Conservation (phyloP, 805 yeast species). For the Ascoidea rubescens region DNA sequence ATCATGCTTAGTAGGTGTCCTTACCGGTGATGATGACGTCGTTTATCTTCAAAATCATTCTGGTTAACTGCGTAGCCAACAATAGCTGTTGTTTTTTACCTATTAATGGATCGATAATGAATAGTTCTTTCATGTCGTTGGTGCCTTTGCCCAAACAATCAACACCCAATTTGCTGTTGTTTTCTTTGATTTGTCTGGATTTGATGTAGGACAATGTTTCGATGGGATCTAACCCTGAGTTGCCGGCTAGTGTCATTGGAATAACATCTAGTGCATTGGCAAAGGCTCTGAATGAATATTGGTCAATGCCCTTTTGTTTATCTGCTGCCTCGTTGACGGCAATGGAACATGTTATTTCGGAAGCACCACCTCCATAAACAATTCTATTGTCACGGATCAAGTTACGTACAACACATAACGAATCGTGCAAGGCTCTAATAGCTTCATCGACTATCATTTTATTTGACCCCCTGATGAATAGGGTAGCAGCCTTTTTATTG, state of each 20-base stretch:
- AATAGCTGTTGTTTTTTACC: slow-evolving; percentile 94
- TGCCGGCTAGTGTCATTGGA: slow-evolving; percentile 93
- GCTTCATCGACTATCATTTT: slow-evolving; percentile 98
- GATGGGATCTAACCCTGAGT: slow-evolving; percentile 90
- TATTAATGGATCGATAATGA: slow-evolving; percentile 92
- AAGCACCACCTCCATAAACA: slow-evolving; percentile 99
- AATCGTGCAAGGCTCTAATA: slow-evolving; percentile 89
- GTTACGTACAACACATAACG: slow-evolving; percentile 94
- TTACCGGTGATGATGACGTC: slow-evolving; percentile 88
- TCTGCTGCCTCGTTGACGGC: slow-evolving; percentile 89
- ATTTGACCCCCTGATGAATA: slow-evolving; percentile 89
- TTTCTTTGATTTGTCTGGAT: slow-evolving; percentile 69
- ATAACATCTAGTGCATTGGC: slow-evolving; percentile 81
- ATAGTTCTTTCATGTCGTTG: slow-evolving; percentile 85
- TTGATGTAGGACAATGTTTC: slow-evolving; percentile 77
- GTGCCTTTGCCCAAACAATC: slow-evolving; percentile 85
- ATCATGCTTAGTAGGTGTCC: slow-evolving; percentile 38
- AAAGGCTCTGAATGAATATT: slow-evolving; percentile 94
- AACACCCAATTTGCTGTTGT: slow-evolving; percentile 66
- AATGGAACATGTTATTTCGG: slow-evolving; percentile 86
- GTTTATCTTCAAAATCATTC: slow-evolving; percentile 95
- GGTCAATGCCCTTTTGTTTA: slow-evolving; percentile 87
- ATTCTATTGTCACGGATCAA: slow-evolving; percentile 82
- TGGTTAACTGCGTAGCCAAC: slow-evolving; percentile 91
- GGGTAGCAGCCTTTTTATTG: slow-evolving; percentile 79